A percentile compares a stretch with the other conserved stretches of the same genome.
Conservation (phyloP, 768 basidiomycete species). For the Boletus barrowsii region DNA sequence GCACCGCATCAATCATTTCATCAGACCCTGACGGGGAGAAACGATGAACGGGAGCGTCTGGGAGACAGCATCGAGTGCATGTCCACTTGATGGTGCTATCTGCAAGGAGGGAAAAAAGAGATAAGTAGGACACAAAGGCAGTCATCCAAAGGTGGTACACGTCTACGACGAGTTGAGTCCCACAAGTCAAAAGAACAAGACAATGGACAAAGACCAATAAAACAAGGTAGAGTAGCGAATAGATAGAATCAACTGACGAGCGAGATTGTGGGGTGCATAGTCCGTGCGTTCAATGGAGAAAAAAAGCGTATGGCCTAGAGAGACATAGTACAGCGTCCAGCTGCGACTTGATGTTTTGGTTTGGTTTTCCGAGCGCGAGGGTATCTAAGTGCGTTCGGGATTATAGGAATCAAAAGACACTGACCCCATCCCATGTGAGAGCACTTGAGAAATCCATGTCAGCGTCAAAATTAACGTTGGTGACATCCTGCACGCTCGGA, state of each 20-base stretch:
- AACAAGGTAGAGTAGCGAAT: constrained; percentile 27
- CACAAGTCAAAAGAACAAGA: constrained; percentile 6
- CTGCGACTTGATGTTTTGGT: constrained; percentile 15
- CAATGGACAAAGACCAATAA: constrained; percentile 18
- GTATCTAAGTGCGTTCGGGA: constrained; percentile 1
- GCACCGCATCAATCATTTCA: constrained; percentile 33
- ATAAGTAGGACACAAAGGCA: background rate
- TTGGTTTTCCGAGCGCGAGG: constrained; percentile 5
- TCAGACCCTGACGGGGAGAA: constrained; percentile 50
- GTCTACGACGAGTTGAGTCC: background rate
- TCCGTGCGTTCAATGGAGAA: constrained; percentile 17
- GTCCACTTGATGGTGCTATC: constrained; percentile 4
- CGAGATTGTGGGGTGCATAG: constrained; percentile 14
- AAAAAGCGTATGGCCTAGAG: constrained; percentile 11
- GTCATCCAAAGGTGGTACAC: background rate
- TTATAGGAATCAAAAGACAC: constrained; percentile 21
- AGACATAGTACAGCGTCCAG: constrained; percentile 6
- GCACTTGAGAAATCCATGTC: constrained; percentile 29
- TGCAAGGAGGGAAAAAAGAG: background rate
- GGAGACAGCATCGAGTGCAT: constrained; percentile 25
- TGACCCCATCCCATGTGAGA: constrained; percentile 29
- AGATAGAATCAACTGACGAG: constrained; percentile 19
- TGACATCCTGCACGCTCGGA: constrained; percentile 34
- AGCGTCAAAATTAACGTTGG: constrained; percentile 17
- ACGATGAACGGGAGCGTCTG: constrained; percentile 22